phyloP scores from a whole-genome alignment of 225 moss, liverwort and hornwort genomes.

The Lunularia cruciata region DNA sequence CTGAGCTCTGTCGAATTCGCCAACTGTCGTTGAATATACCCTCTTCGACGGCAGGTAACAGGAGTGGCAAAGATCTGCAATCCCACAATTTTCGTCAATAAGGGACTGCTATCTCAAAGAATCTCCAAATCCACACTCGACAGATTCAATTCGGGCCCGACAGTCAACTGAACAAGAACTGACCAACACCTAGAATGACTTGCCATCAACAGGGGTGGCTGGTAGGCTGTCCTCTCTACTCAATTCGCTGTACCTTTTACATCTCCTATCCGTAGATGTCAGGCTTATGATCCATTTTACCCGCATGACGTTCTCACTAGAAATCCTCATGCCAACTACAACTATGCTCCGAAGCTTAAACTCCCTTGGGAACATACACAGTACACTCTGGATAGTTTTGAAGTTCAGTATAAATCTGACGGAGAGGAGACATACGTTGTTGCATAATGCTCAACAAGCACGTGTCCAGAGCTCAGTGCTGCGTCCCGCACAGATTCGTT shows the following conservation, averaged over 20 bases:
- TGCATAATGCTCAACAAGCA: constrained; percentile 98
- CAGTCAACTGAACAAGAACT: neutral
- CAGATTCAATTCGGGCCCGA: too few relatives aligned
- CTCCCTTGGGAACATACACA: too few relatives aligned
- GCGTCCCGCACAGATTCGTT: constrained; percentile 99
- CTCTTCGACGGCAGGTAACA: constrained; percentile 97
- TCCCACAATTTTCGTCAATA: neutral
- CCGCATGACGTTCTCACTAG: too few relatives aligned
- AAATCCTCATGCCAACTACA: too few relatives aligned
- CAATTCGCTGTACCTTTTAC: too few relatives aligned
- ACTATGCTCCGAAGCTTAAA: too few relatives aligned
- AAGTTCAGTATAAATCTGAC: neutral
- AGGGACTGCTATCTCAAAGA: neutral
- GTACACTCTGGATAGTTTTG: too few relatives aligned
- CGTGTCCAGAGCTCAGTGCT: constrained; percentile 92
- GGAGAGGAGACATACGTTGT: constrained; percentile 59
- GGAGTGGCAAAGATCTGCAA: constrained; percentile 83
- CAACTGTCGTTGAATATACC: constrained; percentile 99
- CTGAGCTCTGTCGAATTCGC: constrained; percentile 99
- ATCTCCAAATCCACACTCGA: neutral
- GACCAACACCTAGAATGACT: too few relatives aligned
- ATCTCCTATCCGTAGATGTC: too few relatives aligned
- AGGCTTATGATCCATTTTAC: too few relatives aligned
- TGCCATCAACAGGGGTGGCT: too few relatives aligned
- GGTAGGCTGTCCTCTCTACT: too few relatives aligned